phyloP scores from a whole-genome alignment of 1,284 basidiomycete species.

The Flammula alnicola region DNA sequence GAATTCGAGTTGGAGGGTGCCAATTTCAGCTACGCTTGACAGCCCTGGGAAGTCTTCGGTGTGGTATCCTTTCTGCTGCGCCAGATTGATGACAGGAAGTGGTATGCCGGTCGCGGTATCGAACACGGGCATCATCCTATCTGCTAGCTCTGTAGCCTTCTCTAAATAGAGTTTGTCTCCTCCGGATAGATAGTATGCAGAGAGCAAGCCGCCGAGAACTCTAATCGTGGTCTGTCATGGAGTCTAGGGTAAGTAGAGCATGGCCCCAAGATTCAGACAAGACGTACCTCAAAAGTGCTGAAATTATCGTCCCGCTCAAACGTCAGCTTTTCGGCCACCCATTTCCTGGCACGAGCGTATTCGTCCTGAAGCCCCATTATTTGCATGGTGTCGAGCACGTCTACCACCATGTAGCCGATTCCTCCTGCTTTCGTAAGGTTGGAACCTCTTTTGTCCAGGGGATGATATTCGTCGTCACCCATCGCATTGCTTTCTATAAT shows the following conservation, averaged over 20 bases:
- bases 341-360: constrained; percentile 76
- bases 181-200: constrained; percentile 78
- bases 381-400: constrained; percentile 87
- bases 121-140: constrained; percentile 87
- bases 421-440: constrained; percentile 79
- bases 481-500: constrained; percentile 81
- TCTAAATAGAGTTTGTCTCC: constrained; percentile 74
- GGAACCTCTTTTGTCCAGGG: constrained; percentile 72
- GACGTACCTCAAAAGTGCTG: constrained; percentile 89
- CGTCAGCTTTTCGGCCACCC: constrained; percentile 73
- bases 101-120: constrained; percentile 85
- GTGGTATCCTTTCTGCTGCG: constrained; percentile 62
- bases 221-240: constrained; percentile 48
- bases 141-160: constrained; percentile 80
- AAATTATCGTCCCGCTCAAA: constrained; percentile 85
- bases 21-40: constrained; percentile 84
- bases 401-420: constrained; percentile 85
- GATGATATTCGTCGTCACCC: constrained; percentile 90
- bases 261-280: constrained; percentile 3
- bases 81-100: constrained; percentile 79
- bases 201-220: constrained; percentile 62
- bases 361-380: constrained; percentile 85
- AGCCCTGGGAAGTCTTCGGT: constrained; percentile 70
- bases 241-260: neutral
- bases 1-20: constrained; percentile 88